phyloP scores from a whole-genome alignment of 345 rosid genomes.

The Boechera retrofracta region DNA sequence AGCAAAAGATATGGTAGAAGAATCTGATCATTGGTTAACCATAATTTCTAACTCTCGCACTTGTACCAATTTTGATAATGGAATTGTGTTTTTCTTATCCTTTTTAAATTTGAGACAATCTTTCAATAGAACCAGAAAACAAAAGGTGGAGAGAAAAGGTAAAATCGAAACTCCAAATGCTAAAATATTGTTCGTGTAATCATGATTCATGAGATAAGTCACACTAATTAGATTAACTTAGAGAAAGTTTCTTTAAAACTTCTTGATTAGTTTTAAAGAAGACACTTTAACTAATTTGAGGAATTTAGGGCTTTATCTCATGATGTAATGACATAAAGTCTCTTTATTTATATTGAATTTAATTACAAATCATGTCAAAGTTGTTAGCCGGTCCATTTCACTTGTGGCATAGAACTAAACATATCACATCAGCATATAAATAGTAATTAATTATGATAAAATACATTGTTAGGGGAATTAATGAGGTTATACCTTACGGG shows the following conservation, averaged over 20 bases:
- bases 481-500: slow-evolving; percentile 35
- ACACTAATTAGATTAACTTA: slow-evolving; percentile 34
- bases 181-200: slow-evolving; percentile 11
- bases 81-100: background rate
- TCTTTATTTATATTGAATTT: slow-evolving; percentile 17
- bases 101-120: background rate
- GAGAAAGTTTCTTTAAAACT: slow-evolving; percentile 11
- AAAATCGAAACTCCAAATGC: slow-evolving; percentile 1
- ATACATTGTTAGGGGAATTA: slow-evolving; percentile 19
- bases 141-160: background rate
- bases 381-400: slow-evolving; percentile 46
- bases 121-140: background rate
- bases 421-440: slow-evolving; percentile 36
- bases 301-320: slow-evolving; percentile 48
- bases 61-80: background rate
- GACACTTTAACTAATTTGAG: slow-evolving; percentile 46
- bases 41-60: too few species aligned
- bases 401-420: slow-evolving; percentile 38
- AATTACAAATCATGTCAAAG: slow-evolving; percentile 38
- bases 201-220: slow-evolving; percentile 32
- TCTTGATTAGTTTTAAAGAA: slow-evolving; percentile 29
- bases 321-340: slow-evolving; percentile 45
- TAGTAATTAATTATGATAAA: slow-evolving; percentile 18
- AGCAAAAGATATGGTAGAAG: background rate
- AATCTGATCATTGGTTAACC: background rate